Base-by-base conservation (phyloP, 2,329 filamentous ascomycete genomes). In the Orbilia brochopaga region DNA sequence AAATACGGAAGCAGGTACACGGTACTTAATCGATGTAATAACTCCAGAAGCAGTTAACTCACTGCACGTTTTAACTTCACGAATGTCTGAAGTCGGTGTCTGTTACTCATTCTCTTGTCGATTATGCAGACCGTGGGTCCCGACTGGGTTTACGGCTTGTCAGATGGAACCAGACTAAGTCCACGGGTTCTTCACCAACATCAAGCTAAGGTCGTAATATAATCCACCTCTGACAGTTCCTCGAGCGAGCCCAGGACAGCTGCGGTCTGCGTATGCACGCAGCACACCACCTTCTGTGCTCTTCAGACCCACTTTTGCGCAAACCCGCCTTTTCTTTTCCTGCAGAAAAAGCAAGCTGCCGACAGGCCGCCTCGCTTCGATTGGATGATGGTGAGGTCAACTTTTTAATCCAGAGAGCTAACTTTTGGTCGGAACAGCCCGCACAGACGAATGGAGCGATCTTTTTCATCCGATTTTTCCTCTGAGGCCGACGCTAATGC, bases 271-370 rank as follows among this genome's bases (percentile, higher is more conserved):
- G 64, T 72, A 64, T 72, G 67, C 55, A 64, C 30, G 24, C 32
- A 54, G 58, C 67, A 72, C 67, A 72, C 67, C 67, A 72, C 60
- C 67, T 52, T 70, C 60, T 70, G n/a, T 50, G 50, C 46, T 51
- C 19, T 32, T 60, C 59, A 55, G 59, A 57, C 59, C 59, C 58
- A 54, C 24, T 54, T 56, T 55, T 64, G 48, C 19, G 59, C 23
- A 50, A 64, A 64, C 53, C 59, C 15, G 17, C 40, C 15, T n/a
- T 69, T 69, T 59, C 35, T 69, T 69, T 54, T 54, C 40, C 52
- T 37, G 37, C 17, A 17, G 11, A 17, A 51, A 27, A 51, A 51
- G 46, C 19, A 51, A 51, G 19, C 3, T 7, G 21, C 2, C 56
- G 61, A 55, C 23, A 37, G 46, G 46, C 24, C 52, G 42, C 19